A percentile compares a stretch with the other conserved stretches of the same genome.
Conservation (phyloP, 106 monocot genomes). For the Dioscorea alata region DNA sequence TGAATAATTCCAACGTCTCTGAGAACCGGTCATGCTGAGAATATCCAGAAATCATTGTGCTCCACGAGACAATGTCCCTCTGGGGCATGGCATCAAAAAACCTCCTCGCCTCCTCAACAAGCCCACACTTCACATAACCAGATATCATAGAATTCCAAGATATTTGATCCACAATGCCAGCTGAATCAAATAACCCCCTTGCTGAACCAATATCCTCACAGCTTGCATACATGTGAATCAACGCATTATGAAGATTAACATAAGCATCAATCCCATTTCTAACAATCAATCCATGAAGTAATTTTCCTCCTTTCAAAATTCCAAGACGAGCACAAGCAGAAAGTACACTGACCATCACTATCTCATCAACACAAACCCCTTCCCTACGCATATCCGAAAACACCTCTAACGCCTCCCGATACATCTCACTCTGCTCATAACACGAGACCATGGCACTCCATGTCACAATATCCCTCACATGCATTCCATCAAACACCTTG, state of each 20-base stretch:
- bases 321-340: slow-evolving; percentile 49
- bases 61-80: slow-evolving; percentile 84
- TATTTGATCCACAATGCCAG: slow-evolving; percentile 50
- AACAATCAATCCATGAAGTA: slow-evolving; percentile 49
- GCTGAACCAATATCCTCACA: slow-evolving; percentile 35
- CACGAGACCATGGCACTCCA: slow-evolving; percentile 87
- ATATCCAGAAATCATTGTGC: slow-evolving; percentile 78
- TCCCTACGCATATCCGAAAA: slow-evolving; percentile 39
- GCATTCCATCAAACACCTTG: slow-evolving; percentile 58
- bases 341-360: slow-evolving; percentile 53
- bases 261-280: slow-evolving; percentile 49
- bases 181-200: slow-evolving; percentile 40
- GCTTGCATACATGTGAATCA: slow-evolving; percentile 80
- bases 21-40: slow-evolving; percentile 44
- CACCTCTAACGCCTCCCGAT: slow-evolving; percentile 52
- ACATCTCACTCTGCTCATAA: slow-evolving; percentile 69
- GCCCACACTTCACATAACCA: slow-evolving; percentile 55
- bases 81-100: slow-evolving; percentile 50
- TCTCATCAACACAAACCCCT: slow-evolving; percentile 52
- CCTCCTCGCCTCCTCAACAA: slow-evolving; percentile 35
- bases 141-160: slow-evolving; percentile 93
- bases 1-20: slow-evolving; percentile 57
- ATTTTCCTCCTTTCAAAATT: slow-evolving; percentile 27
- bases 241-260: slow-evolving; percentile 63
- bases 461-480: slow-evolving; percentile 42